Evolutionary conservation across 176 grass and related monocot species (phyloP).

Genomic region (Luzula sylvatica): DNA sequence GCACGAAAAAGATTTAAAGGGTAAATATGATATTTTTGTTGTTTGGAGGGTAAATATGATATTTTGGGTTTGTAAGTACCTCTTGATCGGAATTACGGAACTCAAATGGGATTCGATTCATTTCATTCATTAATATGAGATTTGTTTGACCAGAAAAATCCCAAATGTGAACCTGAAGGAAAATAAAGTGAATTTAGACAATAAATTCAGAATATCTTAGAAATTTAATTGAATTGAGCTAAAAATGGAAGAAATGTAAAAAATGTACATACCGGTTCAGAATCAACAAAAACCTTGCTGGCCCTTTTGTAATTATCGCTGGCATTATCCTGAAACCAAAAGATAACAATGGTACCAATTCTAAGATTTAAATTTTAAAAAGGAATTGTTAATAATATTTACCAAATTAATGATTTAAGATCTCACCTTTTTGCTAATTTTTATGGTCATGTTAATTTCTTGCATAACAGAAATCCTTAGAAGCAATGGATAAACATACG

Average conservation of each 20-base stretch:
- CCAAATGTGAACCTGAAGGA: conserved; percentile 87
- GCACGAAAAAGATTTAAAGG: conserved; percentile 15
- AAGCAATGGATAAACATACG: conserved; percentile 74
- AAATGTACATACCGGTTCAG: conserved; percentile 74
- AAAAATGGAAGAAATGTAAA: conserved; percentile 22
- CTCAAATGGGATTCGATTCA: conserved; percentile 60
- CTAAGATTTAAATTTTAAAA: background rate
- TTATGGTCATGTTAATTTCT: conserved; percentile 68
- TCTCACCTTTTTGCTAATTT: conserved; percentile 80
- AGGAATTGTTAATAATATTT: background rate
- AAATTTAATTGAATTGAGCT: conserved; percentile 25
- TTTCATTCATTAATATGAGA: conserved; percentile 95
- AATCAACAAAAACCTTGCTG: conserved; percentile 78
- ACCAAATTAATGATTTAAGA: conserved; percentile 16
- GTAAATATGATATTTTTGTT: conserved; percentile 4
- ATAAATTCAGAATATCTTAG: conserved; percentile 2
- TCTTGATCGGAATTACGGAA: conserved; percentile 69
- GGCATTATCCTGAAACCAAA: conserved; percentile 76
- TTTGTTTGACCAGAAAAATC: conserved; percentile 99
- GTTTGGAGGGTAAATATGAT: background rate
- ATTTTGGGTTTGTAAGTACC: conserved; percentile 47
- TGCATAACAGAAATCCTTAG: conserved; percentile 78
- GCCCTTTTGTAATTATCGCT: conserved; percentile 84
- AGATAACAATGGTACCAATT: conserved; percentile 6
- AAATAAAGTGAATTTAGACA: conserved; percentile 40